Base-by-base conservation (phyloP, 768 basidiomycete species). In the Podaxis sp. region DNA sequence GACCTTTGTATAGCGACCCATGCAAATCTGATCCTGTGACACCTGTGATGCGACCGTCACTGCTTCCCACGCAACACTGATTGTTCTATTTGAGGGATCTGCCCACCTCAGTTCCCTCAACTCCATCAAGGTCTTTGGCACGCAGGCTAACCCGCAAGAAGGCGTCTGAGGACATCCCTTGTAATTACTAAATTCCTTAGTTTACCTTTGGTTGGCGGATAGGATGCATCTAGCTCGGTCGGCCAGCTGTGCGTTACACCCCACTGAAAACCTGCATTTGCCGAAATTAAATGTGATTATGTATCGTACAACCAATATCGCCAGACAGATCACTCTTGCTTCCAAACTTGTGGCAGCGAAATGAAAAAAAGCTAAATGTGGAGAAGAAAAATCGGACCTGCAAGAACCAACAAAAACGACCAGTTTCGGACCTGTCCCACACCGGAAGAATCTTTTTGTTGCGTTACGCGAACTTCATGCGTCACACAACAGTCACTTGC, bases 21-120 rank as follows among this genome's bases (percentile, higher is more conserved):
- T 51, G 57, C 55, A 64, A 64, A 64, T 67, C 61, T 61, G 58
- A 63, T 52, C 61, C 64, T 65, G 62, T 65, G 62, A 57, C 59
- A 61, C 36, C 59, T 60, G 66, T 68, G 67, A 64, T 46, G 55
- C 53, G 61, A 62, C 61, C 55, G 47, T 62, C 44, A 52, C 57
- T 27, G 32, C 55, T 47, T 65, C 36, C 61, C 59, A 53, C 56
- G 44, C 59, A 37, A 59, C 28, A 23, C 28, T 46, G 35, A 50
- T 58, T 38, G 35, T 50, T 40, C 55, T 44, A 3, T 32, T 23
- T 10, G 35, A 48, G 18, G 47, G 32, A 35, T 53, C n/a, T 16
- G 9, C 51, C 16, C 11, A 9, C 47, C 13, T 16, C 47, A 13
- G 46, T 40, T n/a, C 18, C 18, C 42, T 44, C 14, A 18, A 40